Percentiles rank a stretch among this genome's conserved stretches.
phyloP scores from a whole-genome alignment of 2,329 filamentous ascomycete species.

The Colletotrichum nymphaeae region DNA sequence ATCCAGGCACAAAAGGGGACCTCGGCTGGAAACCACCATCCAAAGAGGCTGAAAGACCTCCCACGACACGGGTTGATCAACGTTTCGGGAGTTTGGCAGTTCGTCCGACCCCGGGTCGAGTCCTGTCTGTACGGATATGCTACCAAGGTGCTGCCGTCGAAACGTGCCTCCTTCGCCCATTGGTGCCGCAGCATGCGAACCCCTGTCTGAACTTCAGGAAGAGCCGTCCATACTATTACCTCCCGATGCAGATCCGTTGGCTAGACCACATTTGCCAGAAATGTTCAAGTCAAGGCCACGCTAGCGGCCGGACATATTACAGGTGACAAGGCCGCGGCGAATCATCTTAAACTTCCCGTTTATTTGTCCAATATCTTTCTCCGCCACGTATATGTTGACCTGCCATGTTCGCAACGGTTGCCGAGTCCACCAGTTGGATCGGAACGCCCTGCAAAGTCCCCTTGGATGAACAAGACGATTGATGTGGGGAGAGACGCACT shows the following conservation, averaged over 20 bases:
- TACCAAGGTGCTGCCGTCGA: not conserved
- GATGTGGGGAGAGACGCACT: not conserved
- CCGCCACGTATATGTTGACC: not conserved
- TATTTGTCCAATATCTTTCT: not conserved
- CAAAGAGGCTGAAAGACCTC: not conserved
- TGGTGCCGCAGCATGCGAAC: conserved; percentile 17
- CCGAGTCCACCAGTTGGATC: not conserved
- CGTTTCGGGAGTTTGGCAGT: conserved; percentile 23
- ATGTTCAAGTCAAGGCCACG: not conserved
- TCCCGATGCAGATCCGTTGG: not conserved
- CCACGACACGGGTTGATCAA: not conserved
- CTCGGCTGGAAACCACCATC: conserved; percentile 13
- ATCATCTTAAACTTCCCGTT: not conserved
- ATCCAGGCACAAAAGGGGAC: not conserved
- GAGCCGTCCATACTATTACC: not conserved
- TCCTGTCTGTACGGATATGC: not conserved
- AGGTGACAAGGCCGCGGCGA: too few species aligned
- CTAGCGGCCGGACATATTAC: not conserved
- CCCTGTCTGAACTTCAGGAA: conserved; percentile 14
- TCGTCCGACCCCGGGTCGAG: conserved; percentile 21
- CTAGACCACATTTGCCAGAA: not conserved
- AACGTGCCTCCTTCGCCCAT: not conserved
- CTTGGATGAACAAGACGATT: not conserved
- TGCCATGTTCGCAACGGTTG: not conserved
- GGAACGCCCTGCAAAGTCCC: not conserved